Conservation (phyloP, 2,329 filamentous ascomycete genomes). For the Talaromyces funiculosus region DNA sequence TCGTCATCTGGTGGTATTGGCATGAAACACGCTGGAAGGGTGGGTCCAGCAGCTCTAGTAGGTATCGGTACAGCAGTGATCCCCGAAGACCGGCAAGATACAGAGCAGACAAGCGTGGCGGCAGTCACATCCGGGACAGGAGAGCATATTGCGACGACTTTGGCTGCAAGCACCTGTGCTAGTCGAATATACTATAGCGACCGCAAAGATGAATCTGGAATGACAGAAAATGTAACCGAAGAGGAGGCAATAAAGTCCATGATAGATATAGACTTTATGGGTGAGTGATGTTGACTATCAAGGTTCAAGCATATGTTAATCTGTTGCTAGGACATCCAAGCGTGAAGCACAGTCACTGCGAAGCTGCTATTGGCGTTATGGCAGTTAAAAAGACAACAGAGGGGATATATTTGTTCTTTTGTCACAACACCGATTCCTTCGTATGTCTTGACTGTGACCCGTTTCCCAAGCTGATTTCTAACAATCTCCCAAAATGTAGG, state of each 20-base stretch:
- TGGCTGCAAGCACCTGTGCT: conserved; percentile 81
- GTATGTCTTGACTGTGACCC: conserved; percentile 31
- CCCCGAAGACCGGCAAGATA: conserved; percentile 66
- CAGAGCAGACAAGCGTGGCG: conserved; percentile 65
- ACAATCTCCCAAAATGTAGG: conserved; percentile 35
- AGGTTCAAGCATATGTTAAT: background rate
- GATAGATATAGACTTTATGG: conserved; percentile 86
- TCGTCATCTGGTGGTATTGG: conserved; percentile 97
- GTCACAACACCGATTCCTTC: conserved; percentile 88
- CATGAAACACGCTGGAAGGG: conserved; percentile 90
- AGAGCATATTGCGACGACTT: conserved; percentile 94
- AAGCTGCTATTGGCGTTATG: conserved; percentile 87
- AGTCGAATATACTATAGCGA: conserved; percentile 72
- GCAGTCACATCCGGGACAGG: conserved; percentile 90
- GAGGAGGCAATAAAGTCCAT: conserved; percentile 74
- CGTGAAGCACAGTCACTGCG: conserved; percentile 70
- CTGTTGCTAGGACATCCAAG: conserved; percentile 62
- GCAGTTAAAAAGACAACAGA: conserved; percentile 74
- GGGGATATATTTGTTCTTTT: conserved; percentile 83
- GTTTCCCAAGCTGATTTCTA: background rate
- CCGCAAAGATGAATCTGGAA: conserved; percentile 55
- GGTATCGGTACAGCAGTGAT: conserved; percentile 86
- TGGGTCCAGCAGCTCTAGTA: conserved; percentile 88
- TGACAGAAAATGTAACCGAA: conserved; percentile 62
- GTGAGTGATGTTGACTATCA: conserved; percentile 33